Base-by-base conservation (phyloP, 768 basidiomycete species). In the Wakefieldia striispora region DNA sequence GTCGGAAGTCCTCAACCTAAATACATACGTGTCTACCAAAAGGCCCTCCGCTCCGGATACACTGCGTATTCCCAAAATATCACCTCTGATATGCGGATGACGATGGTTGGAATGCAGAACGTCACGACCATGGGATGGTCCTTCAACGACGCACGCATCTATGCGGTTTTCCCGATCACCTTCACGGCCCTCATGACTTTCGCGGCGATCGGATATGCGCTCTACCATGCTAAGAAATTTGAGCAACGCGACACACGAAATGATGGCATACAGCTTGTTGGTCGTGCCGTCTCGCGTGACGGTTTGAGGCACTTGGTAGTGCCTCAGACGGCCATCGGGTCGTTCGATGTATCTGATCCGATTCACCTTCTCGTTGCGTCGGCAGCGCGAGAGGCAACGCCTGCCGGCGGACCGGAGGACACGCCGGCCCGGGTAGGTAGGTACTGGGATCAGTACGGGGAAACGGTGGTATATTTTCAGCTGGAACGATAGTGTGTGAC, bases 81-180 rank as follows among this genome's bases (percentile, higher is more conserved):
- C 29, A 19, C 34, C 24, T 27, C 44, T 12, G 13, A 14, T 10
- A 38, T 45, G 44, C 21, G 13, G 14, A 37, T 45, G 14, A 19
- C 34, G 23, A 27, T 45, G 11, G 16, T 9, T 10, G 44, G 44
- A 1, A 24, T 16, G 33, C 44, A 38, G 17, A 45, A 26, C 24
- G n/a, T 37, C 23, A 45, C 44, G 4, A 45, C 36, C 16, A 45
- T 45, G 23, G 44, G 44, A 17, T 37, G 44, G 44, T 35, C 35
- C 4, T 35, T 37, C 26, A 21, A 24, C 23, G 21, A 24, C 16
- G 9, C 24, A 4, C 36, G 34, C 2, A 19, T 45, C 35, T 45
- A 45, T 24, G 19, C 44, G 23, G 35, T 45, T 1, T 1, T 45
- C 23, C 44, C 44, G 7, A 37, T 45, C 16, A 45, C 35, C 3